Evolutionary conservation across 768 basidiomycete species (phyloP).

Genomic region (Psilocybe azurescens): DNA sequence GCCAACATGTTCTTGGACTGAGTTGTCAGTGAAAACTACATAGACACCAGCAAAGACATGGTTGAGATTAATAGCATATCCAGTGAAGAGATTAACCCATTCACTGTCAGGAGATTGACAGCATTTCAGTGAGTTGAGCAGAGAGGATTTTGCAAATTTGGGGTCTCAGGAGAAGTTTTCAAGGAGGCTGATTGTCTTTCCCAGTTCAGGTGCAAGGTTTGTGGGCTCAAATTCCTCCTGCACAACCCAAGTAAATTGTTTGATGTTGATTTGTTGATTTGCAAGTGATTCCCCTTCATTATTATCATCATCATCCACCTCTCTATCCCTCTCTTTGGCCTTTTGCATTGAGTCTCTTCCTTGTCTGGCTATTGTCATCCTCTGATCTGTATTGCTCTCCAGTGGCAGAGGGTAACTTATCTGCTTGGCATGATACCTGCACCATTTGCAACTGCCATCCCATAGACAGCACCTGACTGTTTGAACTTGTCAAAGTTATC

Average conservation of each 20-base stretch:
- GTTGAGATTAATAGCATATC: constrained; percentile 31
- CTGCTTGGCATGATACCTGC: too few relatives aligned
- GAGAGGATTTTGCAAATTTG: constrained; percentile 18
- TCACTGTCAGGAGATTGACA: constrained; percentile 26
- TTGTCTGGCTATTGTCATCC: not conserved
- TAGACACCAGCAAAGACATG: constrained; percentile 26
- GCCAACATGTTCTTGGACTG: not conserved
- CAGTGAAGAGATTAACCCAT: constrained; percentile 30
- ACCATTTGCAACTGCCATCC: too few relatives aligned
- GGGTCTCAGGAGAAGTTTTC: constrained; percentile 15
- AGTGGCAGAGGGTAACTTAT: not conserved
- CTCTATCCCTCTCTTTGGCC: not conserved
- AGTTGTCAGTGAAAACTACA: constrained; percentile 14
- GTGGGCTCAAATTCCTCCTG: constrained; percentile 2
- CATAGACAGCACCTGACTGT: too few relatives aligned
- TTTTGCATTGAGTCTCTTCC: not conserved
- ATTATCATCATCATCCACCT: too few relatives aligned
- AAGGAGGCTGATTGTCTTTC: constrained; percentile 16
- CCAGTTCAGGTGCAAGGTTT: constrained; percentile 13
- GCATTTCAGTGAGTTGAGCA: constrained; percentile 12
- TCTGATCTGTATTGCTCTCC: not conserved
- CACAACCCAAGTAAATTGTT: constrained; percentile 10
- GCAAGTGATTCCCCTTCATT: too few relatives aligned
- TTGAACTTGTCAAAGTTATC: constrained; percentile 17
- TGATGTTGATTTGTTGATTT: too few relatives aligned